phyloP scores from a whole-genome alignment of 2,329 filamentous ascomycete species.

The Fusarium newnesense region DNA sequence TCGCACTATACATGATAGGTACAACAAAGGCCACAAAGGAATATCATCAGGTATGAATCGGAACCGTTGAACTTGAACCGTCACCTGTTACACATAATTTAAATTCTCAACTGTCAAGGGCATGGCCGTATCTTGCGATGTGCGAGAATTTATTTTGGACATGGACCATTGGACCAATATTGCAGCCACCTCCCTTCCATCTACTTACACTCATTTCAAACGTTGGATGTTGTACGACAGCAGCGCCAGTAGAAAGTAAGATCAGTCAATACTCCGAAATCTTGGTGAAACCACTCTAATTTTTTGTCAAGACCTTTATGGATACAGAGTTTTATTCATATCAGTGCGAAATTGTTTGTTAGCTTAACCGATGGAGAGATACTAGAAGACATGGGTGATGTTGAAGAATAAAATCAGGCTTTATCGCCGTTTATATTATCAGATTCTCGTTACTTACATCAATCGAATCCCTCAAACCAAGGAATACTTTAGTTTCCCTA shows the following conservation, averaged over 20 bases:
- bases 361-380: not conserved
- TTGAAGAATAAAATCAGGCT: not conserved
- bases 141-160: not conserved
- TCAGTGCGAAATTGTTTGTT: not conserved
- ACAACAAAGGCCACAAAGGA: not conserved
- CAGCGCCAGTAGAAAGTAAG: slow-evolving; percentile 20
- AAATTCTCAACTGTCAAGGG: not conserved
- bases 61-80: slow-evolving; percentile 7
- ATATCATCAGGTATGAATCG: not conserved
- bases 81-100: slow-evolving; percentile 15
- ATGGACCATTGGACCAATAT: slow-evolving; percentile 12
- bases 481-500: not conserved
- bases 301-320: slow-evolving; percentile 1
- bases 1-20: slow-evolving; percentile 10
- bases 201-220: slow-evolving; percentile 24
- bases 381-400: not conserved
- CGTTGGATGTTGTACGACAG: slow-evolving; percentile 31
- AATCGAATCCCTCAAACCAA: not conserved
- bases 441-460: not conserved
- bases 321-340: slow-evolving; percentile 1
- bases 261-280: slow-evolving; percentile 29
- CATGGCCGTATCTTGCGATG: not conserved
- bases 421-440: not conserved
- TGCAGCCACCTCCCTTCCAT: slow-evolving; percentile 13
- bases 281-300: slow-evolving; percentile 13